Percentiles rank a stretch among this genome's conserved stretches.
These are phyloP conservation scores for Arthrobotrys entomopaga DNA, from an alignment of 2,329 filamentous ascomycete species.

Conservation along the genomic window DNA sequence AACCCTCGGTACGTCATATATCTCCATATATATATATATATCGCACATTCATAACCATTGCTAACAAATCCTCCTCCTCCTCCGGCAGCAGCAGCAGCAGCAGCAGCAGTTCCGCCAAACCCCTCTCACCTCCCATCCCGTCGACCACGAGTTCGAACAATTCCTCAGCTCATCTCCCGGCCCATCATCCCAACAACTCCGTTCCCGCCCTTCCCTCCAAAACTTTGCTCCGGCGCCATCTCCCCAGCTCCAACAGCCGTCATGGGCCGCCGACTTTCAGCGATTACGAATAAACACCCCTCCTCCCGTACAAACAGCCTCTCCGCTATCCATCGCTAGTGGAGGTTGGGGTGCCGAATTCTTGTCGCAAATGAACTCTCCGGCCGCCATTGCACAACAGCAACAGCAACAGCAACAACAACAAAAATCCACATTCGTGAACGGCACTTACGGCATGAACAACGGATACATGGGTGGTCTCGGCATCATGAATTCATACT, in stretches of 20 bases:
- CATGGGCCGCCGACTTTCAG: slow-evolving; percentile 65
- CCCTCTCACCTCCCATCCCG: slow-evolving; percentile 66
- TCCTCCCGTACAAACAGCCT: slow-evolving; percentile 37
- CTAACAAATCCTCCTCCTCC: slow-evolving; percentile 52
- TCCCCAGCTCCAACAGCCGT: slow-evolving; percentile 58
- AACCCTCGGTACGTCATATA: slow-evolving; percentile 64
- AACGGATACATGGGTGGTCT: slow-evolving; percentile 1
- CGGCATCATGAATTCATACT: slow-evolving; percentile 11
- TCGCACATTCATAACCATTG: slow-evolving; percentile 7
- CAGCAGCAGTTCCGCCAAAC: slow-evolving; percentile 71
- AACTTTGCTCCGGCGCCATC: slow-evolving; percentile 21
- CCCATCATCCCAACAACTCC: slow-evolving; percentile 59
- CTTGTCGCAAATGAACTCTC: slow-evolving; percentile 60
- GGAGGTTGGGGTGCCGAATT: slow-evolving; percentile 54
- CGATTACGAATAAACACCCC: slow-evolving; percentile 63
- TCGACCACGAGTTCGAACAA: slow-evolving; percentile 76
- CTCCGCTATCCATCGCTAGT: not conserved
- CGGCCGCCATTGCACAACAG: slow-evolving; percentile 6
- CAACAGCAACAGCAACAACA: not conserved
- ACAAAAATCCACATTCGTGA: slow-evolving; percentile 7
- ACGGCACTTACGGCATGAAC: slow-evolving; percentile 15
- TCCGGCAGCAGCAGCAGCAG: no score
- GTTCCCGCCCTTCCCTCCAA: slow-evolving; percentile 29
- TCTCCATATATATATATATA: slow-evolving; percentile 35
- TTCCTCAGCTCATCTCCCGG: slow-evolving; percentile 64